Conservation (phyloP, 371 early-diverging fungal species). For the Mortierella sp. region DNA sequence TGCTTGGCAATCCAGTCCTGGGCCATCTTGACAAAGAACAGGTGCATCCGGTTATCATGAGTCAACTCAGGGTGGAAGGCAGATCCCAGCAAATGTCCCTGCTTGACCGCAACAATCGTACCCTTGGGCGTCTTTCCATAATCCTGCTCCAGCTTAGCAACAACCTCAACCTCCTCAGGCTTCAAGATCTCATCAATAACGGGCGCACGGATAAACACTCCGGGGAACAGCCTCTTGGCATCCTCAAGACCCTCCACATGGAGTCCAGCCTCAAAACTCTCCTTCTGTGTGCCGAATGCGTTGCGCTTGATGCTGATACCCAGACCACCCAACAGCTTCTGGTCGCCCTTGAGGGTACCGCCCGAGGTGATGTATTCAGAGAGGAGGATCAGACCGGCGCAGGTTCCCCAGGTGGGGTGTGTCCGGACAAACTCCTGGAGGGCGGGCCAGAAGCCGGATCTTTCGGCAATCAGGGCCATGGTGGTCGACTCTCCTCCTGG, state of each 20-base stretch:
- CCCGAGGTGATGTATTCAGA: constrained; percentile 75
- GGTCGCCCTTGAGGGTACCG: constrained; percentile 87
- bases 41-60: constrained; percentile 86
- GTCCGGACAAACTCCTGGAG: constrained; percentile 79
- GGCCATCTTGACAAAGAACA: constrained; percentile 81
- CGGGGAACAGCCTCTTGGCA: constrained; percentile 70
- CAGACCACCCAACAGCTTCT: constrained; percentile 86
- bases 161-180: constrained; percentile 76
- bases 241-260: constrained; percentile 71
- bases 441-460: constrained; percentile 81
- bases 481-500: constrained; percentile 97
- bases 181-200: constrained; percentile 80
- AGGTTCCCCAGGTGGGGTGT: constrained; percentile 96
- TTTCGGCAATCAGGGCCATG: constrained; percentile 92
- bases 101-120: constrained; percentile 89
- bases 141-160: constrained; percentile 70
- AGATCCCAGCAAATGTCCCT: constrained; percentile 90
- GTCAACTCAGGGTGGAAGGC: constrained; percentile 98
- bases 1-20: constrained; percentile 49
- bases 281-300: constrained; percentile 94
- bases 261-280: constrained; percentile 85
- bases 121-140: constrained; percentile 63
- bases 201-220: constrained; percentile 97
- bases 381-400: constrained; percentile 96
- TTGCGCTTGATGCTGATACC: constrained; percentile 91